A percentile compares a stretch with the other conserved stretches of the same genome.
These are phyloP conservation scores for Neopestalotiopsis sp. DNA, from an alignment of 2,329 filamentous ascomycete species.

Conservation along the genomic window DNA sequence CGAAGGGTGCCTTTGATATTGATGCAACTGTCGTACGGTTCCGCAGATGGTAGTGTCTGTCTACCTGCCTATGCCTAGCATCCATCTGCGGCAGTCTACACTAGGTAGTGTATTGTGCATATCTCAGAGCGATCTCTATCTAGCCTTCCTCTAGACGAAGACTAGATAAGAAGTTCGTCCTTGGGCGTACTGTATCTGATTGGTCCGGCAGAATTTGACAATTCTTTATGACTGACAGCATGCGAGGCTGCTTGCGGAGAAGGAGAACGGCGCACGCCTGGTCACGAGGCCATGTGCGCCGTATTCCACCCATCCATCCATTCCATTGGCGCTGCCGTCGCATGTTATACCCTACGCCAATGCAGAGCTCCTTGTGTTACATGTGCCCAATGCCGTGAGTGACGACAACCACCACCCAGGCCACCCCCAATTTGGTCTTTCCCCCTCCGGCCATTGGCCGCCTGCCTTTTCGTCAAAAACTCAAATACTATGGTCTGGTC, in stretches of 20 bases:
- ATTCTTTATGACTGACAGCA: conserved; percentile 10
- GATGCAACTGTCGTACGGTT: not conserved
- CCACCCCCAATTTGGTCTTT: not conserved
- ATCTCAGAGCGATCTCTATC: not conserved
- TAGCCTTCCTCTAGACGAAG: conserved; percentile 3
- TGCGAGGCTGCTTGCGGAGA: conserved; percentile 5
- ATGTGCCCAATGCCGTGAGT: not conserved
- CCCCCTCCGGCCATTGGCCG: not conserved
- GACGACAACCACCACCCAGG: not conserved
- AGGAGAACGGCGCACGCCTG: not conserved
- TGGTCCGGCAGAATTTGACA: conserved; percentile 3
- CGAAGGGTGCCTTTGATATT: not conserved
- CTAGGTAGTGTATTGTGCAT: not conserved
- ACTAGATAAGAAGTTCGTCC: conserved; percentile 7
- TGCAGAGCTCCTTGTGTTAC: not conserved
- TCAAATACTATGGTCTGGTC: not conserved
- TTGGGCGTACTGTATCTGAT: not conserved
- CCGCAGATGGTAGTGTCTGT: not conserved
- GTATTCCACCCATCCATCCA: not conserved
- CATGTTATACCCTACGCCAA: not conserved
- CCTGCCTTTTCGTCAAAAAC: not conserved
- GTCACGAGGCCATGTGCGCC: conserved; percentile 9
- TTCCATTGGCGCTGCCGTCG: not conserved
- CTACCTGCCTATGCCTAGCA: not conserved
- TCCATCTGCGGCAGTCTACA: not conserved